phyloP scores from a whole-genome alignment of 129 eudicot species.

The Centrapalus pauciflorus region DNA sequence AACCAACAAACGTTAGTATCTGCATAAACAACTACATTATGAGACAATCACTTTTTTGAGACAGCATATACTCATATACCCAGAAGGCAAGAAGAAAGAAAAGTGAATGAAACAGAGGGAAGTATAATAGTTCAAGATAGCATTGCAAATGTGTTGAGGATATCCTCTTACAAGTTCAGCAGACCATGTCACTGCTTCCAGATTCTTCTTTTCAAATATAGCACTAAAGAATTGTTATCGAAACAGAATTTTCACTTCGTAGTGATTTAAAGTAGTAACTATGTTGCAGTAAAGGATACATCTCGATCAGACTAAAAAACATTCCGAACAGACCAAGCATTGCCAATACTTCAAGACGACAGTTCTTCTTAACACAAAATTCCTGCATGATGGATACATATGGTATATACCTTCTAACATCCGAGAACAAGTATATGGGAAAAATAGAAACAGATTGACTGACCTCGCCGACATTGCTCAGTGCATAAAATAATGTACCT shows the following conservation, averaged over 20 bases:
- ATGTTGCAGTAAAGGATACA: slow-evolving; percentile 60
- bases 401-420: neutral
- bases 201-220: slow-evolving; percentile 47
- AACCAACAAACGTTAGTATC: slow-evolving; percentile 59
- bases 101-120: too few species aligned
- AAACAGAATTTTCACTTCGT: neutral
- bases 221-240: slow-evolving; percentile 45
- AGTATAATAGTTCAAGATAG: neutral
- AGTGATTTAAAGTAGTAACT: neutral
- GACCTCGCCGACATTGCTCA: slow-evolving; percentile 90
- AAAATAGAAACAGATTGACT: neutral
- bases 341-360: slow-evolving; percentile 62
- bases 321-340: slow-evolving; percentile 83
- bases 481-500: slow-evolving; percentile 54
- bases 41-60: neutral
- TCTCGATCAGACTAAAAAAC: slow-evolving; percentile 55
- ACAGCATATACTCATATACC: neutral
- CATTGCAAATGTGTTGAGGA: neutral
- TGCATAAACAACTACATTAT: slow-evolving; percentile 1
- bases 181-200: slow-evolving; percentile 57
- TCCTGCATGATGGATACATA: slow-evolving; percentile 40
- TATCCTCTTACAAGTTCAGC: slow-evolving; percentile 42
- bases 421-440: neutral
- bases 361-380: slow-evolving; percentile 66
- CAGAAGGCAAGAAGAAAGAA: too few species aligned